Evolutionary conservation across 441 rosid species (phyloP).

Genomic region (Erodium moschatum): DNA sequence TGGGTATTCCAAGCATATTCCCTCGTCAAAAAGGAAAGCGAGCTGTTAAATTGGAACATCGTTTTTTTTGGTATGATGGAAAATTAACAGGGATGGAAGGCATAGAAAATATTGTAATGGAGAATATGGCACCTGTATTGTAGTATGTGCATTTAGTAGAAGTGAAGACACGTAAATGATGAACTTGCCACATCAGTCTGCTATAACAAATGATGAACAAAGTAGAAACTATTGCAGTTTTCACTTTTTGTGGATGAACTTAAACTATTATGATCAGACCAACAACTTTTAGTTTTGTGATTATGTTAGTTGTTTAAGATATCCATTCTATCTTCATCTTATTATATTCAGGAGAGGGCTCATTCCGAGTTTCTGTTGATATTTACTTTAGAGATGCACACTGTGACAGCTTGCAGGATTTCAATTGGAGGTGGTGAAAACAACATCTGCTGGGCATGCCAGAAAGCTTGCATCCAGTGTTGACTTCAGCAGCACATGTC

Average conservation of each 20-base stretch:
- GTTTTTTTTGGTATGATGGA: too few species aligned
- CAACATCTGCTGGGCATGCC: constrained; percentile 90
- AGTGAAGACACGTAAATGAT: too few species aligned
- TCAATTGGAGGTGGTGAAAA: constrained; percentile 82
- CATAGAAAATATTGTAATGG: too few species aligned
- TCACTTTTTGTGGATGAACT: background rate
- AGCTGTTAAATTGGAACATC: too few species aligned
- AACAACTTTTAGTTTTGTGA: background rate
- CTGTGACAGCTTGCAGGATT: constrained; percentile 86
- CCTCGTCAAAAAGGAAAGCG: too few species aligned
- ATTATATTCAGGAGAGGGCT: background rate
- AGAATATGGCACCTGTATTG: too few species aligned
- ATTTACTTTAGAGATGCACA: constrained; percentile 23
- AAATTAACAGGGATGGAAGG: too few species aligned
- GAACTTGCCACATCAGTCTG: background rate
- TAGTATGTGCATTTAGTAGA: too few species aligned
- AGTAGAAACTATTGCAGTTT: background rate
- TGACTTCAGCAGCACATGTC: constrained; percentile 64
- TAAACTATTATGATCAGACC: background rate
- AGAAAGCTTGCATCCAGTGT: constrained; percentile 71
- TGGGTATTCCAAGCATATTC: too few species aligned
- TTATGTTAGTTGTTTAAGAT: background rate
- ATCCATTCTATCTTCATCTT: background rate
- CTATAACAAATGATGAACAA: background rate
- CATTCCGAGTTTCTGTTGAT: constrained; percentile 14